These are phyloP conservation scores for Calonectria pauciramosa DNA, from an alignment of 2,329 filamentous ascomycete genomes.

Conservation along the genomic window DNA sequence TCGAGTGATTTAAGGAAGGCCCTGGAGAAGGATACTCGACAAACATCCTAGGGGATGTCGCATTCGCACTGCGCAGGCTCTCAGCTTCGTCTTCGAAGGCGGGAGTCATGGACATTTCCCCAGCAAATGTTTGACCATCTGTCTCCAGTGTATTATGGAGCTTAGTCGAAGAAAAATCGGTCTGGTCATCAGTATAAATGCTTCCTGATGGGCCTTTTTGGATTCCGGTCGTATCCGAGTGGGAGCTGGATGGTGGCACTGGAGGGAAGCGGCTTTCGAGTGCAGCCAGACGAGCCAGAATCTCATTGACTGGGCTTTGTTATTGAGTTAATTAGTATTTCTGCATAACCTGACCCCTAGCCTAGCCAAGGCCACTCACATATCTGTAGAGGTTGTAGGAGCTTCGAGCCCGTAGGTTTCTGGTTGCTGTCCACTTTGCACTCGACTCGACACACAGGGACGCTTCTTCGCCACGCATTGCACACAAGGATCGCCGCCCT, in stretches of 20 bases:
- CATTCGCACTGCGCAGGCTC: background rate
- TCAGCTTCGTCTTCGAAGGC: background rate
- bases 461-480: background rate
- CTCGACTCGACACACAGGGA: background rate
- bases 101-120: background rate
- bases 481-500: background rate
- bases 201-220: background rate
- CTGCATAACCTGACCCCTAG: background rate
- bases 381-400: background rate
- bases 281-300: background rate
- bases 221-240: too few species aligned
- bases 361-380: background rate
- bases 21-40: background rate
- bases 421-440: background rate
- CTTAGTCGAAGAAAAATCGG: background rate
- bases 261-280: background rate
- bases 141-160: background rate
- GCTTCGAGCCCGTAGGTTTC: background rate
- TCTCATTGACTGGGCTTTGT: background rate
- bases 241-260: background rate
- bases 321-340: background rate
- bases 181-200: background rate
- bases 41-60: background rate
- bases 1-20: background rate
- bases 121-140: background rate